Conservation (phyloP, 2,329 filamentous ascomycete genomes). For the Nemania serpens region DNA sequence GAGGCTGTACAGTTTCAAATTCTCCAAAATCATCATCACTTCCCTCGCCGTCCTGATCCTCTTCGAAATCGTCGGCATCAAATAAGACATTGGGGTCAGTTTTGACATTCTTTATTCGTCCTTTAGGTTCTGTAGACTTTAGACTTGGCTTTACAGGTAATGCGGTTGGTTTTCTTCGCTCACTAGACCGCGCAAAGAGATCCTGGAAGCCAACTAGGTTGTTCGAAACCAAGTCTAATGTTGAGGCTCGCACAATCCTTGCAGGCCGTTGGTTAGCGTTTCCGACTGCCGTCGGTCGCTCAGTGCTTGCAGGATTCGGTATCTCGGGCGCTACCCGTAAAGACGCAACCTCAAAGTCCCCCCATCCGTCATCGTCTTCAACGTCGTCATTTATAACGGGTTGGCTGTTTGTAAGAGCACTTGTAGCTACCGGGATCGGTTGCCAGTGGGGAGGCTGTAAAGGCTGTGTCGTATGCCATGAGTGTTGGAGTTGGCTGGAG, state of each 20-base stretch:
- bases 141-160: constrained; percentile 13
- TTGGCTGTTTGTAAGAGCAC: constrained; percentile 16
- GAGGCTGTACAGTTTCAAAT: constrained; percentile 55
- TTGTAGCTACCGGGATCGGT: constrained; percentile 13
- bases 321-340: constrained; percentile 12
- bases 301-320: neutral
- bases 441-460: constrained; percentile 22
- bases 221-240: constrained; percentile 59
- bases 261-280: constrained; percentile 29
- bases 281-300: constrained; percentile 13
- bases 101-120: constrained; percentile 24
- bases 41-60: constrained; percentile 44
- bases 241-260: constrained; percentile 52
- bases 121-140: constrained; percentile 20
- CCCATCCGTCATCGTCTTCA: constrained; percentile 68
- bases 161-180: constrained; percentile 14
- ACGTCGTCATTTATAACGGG: constrained; percentile 47
- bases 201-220: constrained; percentile 50
- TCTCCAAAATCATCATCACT: constrained; percentile 64
- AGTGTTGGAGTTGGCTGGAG: constrained; percentile 21
- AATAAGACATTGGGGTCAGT: constrained; percentile 64
- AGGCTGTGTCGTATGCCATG: constrained; percentile 39
- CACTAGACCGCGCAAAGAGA: constrained; percentile 16
- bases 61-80: constrained; percentile 63
- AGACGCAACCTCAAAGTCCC: constrained; percentile 67